Conservation (phyloP, 2,329 filamentous ascomycete species). For the Calonectria crousiana region DNA sequence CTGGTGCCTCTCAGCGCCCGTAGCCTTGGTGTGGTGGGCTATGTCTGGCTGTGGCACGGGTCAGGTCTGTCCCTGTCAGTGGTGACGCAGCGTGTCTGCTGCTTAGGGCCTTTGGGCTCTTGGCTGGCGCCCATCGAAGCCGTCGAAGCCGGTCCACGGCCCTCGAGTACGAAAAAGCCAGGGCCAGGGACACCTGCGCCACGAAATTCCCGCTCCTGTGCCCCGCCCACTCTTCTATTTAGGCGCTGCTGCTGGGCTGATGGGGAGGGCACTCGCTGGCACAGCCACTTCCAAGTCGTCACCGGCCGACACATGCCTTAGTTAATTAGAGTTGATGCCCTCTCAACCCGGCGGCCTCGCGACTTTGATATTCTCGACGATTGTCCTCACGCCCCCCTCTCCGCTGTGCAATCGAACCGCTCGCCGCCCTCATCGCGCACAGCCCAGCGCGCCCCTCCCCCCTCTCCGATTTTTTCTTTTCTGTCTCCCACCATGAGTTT, state of each 20-base stretch:
- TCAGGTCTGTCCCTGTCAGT: constrained; percentile 10
- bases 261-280: constrained; percentile 18
- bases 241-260: constrained; percentile 1
- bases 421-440: constrained; percentile 15
- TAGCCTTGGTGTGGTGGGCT: not conserved
- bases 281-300: constrained; percentile 50
- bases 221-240: not conserved
- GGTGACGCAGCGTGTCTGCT: constrained; percentile 23
- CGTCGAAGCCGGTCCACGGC: constrained; percentile 16
- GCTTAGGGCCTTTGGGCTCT: constrained; percentile 2
- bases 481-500: constrained; percentile 81
- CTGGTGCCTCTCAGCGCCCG: not conserved
- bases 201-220: constrained; percentile 11
- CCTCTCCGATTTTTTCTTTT: not conserved
- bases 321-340: constrained; percentile 42
- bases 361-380: constrained; percentile 37
- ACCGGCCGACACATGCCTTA: constrained; percentile 42
- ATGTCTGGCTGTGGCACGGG: constrained; percentile 14
- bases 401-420: constrained; percentile 20
- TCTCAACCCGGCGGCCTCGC: constrained; percentile 45
- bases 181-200: constrained; percentile 17
- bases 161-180: constrained; percentile 16
- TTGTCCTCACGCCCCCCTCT: constrained; percentile 15
- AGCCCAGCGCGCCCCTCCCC: not conserved
- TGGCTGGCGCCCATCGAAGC: constrained; percentile 10